Base-by-base conservation (phyloP, 2,329 filamentous ascomycete species). In the Monosporascus cannonballus region DNA sequence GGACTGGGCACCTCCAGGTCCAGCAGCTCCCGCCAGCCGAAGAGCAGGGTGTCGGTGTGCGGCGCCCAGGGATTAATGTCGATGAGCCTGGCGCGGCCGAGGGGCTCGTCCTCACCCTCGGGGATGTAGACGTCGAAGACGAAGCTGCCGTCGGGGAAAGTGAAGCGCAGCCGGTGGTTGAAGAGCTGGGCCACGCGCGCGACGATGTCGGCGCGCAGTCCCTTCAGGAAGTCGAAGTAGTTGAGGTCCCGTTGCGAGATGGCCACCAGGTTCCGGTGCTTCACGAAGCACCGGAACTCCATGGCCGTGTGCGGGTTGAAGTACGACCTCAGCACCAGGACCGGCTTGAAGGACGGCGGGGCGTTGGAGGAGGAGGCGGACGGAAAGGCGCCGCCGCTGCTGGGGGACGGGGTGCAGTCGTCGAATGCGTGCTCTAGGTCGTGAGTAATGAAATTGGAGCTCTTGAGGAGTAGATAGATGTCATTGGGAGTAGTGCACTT, bases 51-150 rank as follows among this genome's bases (percentile, higher is more conserved):
- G 72, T 99, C 94, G 0, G 94, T 99, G 55, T 90, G 78, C 42
- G 84, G 81, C 1, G 93, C 93, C 90, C 93, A 99, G 0, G 94
- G 90, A 64, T 97, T 97, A 64, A 99, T 88, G 67, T 99, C 94
- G 48, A 99, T 86, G 11, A 99, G 76, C 74, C 91, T 88, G 2
- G 95, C 89, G 47, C 83, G 79, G 48, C 89, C 83, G 51, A 95
- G 80, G 1, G 87, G 65, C 51, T 72, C 76, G 27, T 78, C 77
- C 45, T 74, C 69, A 6, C 71, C 80, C 57, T 86, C 82, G 1
- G 93, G 92, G 2, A 99, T 80, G 65, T 99, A 97, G 44, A 96
- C 86, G 66, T 99, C 94, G 64, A 99, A 96, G 0, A 84, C 82
- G 62, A 96, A 97, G 68, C 83, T 87, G 3, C 82, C 78, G 56